phyloP scores from a whole-genome alignment of 202 grass and related monocot genomes.

The Schoenoplectus tabernaemontani region DNA sequence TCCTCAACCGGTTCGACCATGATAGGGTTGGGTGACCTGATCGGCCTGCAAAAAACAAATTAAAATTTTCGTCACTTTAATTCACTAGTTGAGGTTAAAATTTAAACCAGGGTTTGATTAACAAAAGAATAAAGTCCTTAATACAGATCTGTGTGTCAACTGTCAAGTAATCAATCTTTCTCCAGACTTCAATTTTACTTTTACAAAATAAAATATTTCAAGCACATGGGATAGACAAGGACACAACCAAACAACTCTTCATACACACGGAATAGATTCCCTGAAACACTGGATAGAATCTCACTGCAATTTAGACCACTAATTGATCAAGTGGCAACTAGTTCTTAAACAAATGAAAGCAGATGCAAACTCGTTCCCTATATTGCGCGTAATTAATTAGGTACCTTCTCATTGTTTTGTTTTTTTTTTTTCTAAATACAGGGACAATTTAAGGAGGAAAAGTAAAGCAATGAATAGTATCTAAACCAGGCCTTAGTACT shows the following conservation, averaged over 20 bases:
- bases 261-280: not conserved
- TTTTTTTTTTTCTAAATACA: too few species aligned
- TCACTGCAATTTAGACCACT: not conserved
- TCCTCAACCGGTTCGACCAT: conserved; percentile 45
- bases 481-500: not conserved
- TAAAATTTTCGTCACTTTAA: conserved; percentile 4
- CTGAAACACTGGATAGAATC: not conserved
- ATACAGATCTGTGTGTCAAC: too few species aligned
- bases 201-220: not conserved
- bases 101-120: not conserved
- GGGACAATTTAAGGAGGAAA: too few species aligned
- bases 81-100: not conserved
- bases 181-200: not conserved
- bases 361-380: not conserved
- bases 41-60: conserved; percentile 27
- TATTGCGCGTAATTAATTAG: not conserved
- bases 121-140: not conserved
- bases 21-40: conserved; percentile 51
- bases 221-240: not conserved
- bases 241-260: not conserved
- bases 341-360: not conserved
- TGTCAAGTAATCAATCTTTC: not conserved
- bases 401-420: too few species aligned
- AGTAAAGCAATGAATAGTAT: not conserved
- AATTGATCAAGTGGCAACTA: not conserved